phyloP scores from a whole-genome alignment of 2,329 filamentous ascomycete genomes.

The Pseudogymnoascus sp. region DNA sequence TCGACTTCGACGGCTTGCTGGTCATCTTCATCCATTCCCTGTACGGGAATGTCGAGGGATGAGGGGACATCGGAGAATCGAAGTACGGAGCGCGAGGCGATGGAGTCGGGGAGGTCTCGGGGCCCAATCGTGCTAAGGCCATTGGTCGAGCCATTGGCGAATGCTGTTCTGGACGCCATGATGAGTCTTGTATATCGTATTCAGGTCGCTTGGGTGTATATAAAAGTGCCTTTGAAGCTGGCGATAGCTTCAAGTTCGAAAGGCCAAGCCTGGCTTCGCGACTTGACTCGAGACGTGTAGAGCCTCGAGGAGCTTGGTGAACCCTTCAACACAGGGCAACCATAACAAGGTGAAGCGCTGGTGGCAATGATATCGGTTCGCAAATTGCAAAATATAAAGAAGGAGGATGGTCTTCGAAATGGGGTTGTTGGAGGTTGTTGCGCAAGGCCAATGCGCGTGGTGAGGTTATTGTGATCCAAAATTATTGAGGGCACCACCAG shows the following conservation, averaged over 20 bases:
- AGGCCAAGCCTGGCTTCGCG: slow-evolving; percentile 8
- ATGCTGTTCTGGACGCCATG: neutral
- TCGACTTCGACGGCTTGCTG: slow-evolving; percentile 80
- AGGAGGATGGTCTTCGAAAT: neutral
- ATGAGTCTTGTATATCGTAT: neutral
- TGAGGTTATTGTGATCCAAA: slow-evolving; percentile 9
- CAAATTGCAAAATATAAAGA: neutral
- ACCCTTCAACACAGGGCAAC: slow-evolving; percentile 7
- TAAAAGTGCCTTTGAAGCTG: slow-evolving; percentile 2
- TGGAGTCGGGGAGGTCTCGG: slow-evolving; percentile 2
- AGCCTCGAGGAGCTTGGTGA: slow-evolving; percentile 8
- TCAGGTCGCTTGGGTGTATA: neutral
- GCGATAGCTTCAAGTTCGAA: slow-evolving; percentile 5
- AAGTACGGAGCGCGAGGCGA: slow-evolving; percentile 3
- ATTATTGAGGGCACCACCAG: slow-evolving; percentile 7
- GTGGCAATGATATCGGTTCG: neutral
- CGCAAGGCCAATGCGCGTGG: slow-evolving; percentile 1
- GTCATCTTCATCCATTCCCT: slow-evolving; percentile 51
- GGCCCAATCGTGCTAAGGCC: slow-evolving; percentile 1
- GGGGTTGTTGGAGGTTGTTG: slow-evolving; percentile 5
- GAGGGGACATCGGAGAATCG: slow-evolving; percentile 58
- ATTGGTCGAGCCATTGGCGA: neutral
- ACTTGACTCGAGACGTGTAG: slow-evolving; percentile 9
- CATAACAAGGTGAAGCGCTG: slow-evolving; percentile 3
- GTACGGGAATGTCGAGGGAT: slow-evolving; percentile 58